A percentile compares a stretch with the other conserved stretches of the same genome.
phyloP scores from a whole-genome alignment of 257 asterid genomes.

The Echites panduratus region DNA sequence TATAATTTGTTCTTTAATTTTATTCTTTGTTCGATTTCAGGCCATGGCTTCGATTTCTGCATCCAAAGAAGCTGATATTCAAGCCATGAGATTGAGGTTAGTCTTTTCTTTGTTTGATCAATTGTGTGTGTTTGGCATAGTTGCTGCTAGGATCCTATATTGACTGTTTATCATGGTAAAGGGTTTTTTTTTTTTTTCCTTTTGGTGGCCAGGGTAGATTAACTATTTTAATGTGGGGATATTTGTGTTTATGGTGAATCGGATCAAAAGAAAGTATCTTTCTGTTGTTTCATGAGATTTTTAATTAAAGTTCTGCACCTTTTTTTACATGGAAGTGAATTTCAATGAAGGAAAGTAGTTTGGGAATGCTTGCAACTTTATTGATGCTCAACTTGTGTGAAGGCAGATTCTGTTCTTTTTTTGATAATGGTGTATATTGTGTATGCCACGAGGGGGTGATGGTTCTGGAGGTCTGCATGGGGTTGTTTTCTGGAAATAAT shows the following conservation, averaged over 20 bases:
- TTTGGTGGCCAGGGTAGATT: not conserved
- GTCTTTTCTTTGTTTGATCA: not conserved
- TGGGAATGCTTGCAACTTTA: not conserved
- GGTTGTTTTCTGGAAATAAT: not conserved
- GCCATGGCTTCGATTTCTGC: conserved; percentile 95
- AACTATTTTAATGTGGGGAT: not conserved
- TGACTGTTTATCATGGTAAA: no score
- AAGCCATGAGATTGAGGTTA: conserved; percentile 87
- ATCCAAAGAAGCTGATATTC: conserved; percentile 87
- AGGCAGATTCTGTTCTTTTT: not conserved
- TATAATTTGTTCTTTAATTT: not conserved
- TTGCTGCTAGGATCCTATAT: not conserved
- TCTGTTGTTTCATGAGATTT: not conserved
- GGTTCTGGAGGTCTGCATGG: not conserved
- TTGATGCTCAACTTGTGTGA: not conserved
- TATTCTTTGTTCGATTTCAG: conserved; percentile 26
- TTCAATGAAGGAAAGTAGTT: not conserved
- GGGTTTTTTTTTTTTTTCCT: not conserved
- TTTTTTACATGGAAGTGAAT: not conserved
- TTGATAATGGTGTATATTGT: not conserved
- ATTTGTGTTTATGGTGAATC: not conserved
- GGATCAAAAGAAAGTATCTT: not conserved
- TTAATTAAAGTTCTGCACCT: not conserved
- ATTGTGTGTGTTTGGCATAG: not conserved
- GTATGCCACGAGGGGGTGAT: not conserved